Conservation (phyloP, 257 asterid genomes). For the Cruciata laevipes region DNA sequence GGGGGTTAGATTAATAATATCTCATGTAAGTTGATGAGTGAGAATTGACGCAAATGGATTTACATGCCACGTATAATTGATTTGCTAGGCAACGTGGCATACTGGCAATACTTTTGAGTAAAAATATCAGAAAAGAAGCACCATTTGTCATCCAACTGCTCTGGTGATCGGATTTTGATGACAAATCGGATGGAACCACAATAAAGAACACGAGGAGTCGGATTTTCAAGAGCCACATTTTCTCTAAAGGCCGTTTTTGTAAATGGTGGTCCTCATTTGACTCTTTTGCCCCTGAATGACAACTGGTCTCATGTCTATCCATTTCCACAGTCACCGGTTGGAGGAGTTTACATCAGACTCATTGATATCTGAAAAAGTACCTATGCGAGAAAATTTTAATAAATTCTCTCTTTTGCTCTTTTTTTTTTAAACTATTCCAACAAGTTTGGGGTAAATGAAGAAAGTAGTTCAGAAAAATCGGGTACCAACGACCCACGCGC, state of each 20-base stretch:
- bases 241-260: conserved; percentile 21
- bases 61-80: not conserved
- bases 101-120: not conserved
- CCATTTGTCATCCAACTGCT: not conserved
- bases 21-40: not conserved
- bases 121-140: not conserved
- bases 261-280: not conserved
- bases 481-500: too few species aligned
- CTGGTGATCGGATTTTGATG: conserved; percentile 2
- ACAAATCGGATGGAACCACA: conserved; percentile 2
- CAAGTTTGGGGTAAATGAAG: too few species aligned
- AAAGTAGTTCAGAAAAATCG: too few species aligned
- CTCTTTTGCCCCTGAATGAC: conserved; percentile 8
- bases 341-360: not conserved
- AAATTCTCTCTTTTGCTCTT: not conserved
- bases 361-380: not conserved
- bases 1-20: not conserved
- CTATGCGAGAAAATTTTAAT: not conserved
- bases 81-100: not conserved
- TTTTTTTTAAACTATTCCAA: too few species aligned
- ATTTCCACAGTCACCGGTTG: conserved; percentile 1
- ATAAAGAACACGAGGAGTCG: not conserved
- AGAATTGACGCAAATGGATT: not conserved
- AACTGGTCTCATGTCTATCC: not conserved
- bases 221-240: conserved; percentile 7